Conservation (phyloP, 306 rosid genomes). For the Vigna angularis region DNA sequence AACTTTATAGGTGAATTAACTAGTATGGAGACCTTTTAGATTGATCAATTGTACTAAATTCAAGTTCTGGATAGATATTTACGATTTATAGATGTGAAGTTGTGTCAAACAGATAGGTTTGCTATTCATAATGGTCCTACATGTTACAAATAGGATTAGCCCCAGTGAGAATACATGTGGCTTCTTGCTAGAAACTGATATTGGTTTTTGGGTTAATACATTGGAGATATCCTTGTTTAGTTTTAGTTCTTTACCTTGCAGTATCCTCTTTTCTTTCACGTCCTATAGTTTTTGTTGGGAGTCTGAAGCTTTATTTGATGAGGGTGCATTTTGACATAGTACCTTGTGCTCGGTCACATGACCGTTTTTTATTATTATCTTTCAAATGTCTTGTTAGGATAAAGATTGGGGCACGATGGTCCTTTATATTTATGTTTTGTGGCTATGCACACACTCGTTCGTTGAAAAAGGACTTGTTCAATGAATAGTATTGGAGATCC, state of each 20-base stretch:
- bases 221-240: conserved; percentile 46
- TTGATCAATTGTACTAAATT: neutral
- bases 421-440: neutral
- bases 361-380: neutral
- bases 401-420: neutral
- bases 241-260: conserved; percentile 16
- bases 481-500: too few relatives aligned
- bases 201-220: conserved; percentile 49
- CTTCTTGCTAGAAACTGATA: neutral
- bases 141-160: neutral
- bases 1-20: neutral
- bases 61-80: neutral
- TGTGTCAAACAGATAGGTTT: neutral
- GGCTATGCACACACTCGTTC: neutral
- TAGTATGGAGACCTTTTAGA: neutral
- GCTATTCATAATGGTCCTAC: neutral
- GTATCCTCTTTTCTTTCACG: conserved; percentile 35
- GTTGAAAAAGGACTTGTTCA: neutral
- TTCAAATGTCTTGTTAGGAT: neutral
- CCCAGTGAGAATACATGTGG: neutral
- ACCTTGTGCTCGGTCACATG: conserved; percentile 42
- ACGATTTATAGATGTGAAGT: too few relatives aligned
- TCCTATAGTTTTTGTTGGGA: conserved; percentile 44
- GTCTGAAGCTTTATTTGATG: conserved; percentile 46
- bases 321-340: conserved; percentile 44